phyloP scores from a whole-genome alignment of 2,329 filamentous ascomycete species.

The Chaetomiaceae sp. region DNA sequence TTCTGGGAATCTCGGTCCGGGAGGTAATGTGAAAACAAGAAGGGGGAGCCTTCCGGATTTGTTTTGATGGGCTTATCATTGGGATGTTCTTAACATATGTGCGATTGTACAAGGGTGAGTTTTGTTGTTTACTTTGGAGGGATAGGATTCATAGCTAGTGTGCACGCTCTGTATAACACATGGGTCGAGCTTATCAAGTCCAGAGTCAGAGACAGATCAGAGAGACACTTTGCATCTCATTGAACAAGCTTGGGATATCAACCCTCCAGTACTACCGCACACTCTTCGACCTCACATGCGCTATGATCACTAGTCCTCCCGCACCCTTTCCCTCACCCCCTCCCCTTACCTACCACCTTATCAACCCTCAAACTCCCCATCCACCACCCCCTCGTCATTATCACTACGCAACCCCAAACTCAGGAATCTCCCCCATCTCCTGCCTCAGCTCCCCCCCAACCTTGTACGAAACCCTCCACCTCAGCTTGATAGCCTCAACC shows the following conservation, averaged over 20 bases:
- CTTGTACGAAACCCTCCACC: conserved; percentile 82
- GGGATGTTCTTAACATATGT: neutral
- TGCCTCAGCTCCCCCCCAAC: conserved; percentile 62
- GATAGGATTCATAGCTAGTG: no score
- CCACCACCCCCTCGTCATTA: neutral
- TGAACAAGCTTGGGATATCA: conserved; percentile 2
- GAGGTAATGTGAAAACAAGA: neutral
- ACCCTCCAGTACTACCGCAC: neutral
- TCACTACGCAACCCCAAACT: conserved; percentile 66
- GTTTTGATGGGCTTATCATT: neutral
- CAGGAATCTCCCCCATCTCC: conserved; percentile 80
- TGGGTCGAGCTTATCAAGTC: no score
- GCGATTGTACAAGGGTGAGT: no score
- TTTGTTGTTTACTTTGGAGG: neutral
- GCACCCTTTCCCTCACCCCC: neutral
- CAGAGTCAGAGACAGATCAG: no score
- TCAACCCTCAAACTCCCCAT: neutral
- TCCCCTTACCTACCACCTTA: neutral
- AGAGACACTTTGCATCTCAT: neutral
- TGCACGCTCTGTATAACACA: no score
- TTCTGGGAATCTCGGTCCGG: neutral
- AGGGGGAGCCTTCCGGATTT: conserved; percentile 6
- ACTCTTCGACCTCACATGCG: no score
- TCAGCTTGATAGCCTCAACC: conserved; percentile 78
- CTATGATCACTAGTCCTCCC: no score